Percentiles rank a stretch among this genome's conserved stretches.
phyloP scores from a whole-genome alignment of 257 asterid species.

The Leonotis leonurus region DNA sequence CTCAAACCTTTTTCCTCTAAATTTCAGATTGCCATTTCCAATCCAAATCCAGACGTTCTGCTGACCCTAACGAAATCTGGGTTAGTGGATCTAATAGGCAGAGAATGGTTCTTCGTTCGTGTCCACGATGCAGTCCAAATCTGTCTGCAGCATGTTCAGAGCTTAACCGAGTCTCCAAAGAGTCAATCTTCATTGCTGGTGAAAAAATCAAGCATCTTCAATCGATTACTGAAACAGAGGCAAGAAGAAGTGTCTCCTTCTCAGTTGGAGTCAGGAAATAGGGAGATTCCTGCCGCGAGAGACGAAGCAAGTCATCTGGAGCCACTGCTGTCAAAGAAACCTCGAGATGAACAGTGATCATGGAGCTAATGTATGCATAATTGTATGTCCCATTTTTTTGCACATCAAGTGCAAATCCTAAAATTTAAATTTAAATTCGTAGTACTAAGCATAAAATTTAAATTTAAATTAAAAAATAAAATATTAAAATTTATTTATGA shows the following conservation, averaged over 20 bases:
- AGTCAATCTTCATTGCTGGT: constrained; percentile 31
- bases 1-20: neutral
- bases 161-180: constrained; percentile 35
- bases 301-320: constrained; percentile 44
- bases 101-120: constrained; percentile 88
- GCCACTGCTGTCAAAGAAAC: constrained; percentile 54
- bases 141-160: constrained; percentile 68
- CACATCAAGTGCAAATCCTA: too few relatives aligned
- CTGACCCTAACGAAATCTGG: constrained; percentile 65
- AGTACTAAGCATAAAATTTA: too few relatives aligned
- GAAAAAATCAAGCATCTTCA: constrained; percentile 37
- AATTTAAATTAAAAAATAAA: too few relatives aligned
- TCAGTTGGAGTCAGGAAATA: constrained; percentile 59
- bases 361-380: constrained; percentile 16
- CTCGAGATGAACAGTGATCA: constrained; percentile 22
- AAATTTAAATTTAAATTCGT: constrained; percentile 6
- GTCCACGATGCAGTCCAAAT: constrained; percentile 94
- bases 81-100: constrained; percentile 69
- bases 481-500: too few relatives aligned
- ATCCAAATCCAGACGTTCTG: constrained; percentile 77
- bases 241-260: constrained; percentile 38
- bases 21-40: constrained; percentile 80
- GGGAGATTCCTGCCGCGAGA: constrained; percentile 14
- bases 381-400: constrained; percentile 12
- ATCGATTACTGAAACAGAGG: constrained; percentile 41